These are phyloP conservation scores for Pythium phragmiticola DNA, from an alignment of 352 stramenopile genomes.

Conservation along the genomic window DNA sequence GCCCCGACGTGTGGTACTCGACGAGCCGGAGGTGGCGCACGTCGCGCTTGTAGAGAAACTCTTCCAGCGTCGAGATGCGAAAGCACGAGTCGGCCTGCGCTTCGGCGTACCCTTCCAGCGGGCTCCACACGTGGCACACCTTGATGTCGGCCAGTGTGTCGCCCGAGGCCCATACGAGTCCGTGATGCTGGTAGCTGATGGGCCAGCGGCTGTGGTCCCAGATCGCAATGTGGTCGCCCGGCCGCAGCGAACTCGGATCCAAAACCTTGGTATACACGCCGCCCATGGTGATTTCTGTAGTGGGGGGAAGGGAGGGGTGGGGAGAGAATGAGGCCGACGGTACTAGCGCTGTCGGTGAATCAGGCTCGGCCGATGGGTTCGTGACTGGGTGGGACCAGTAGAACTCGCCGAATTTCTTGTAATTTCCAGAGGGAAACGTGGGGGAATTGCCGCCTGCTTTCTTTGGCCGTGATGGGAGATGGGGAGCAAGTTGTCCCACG, in stretches of 20 bases:
- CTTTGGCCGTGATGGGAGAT: background rate
- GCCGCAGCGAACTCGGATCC: constrained; percentile 69
- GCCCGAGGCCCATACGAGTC: constrained; percentile 82
- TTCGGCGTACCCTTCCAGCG: constrained; percentile 64
- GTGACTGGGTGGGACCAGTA: background rate
- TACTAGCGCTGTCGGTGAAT: background rate
- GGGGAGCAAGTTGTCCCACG: background rate
- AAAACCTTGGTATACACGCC: constrained; percentile 79
- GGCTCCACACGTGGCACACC: constrained; percentile 86
- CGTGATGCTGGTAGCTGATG: constrained; percentile 85
- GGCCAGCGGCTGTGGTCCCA: constrained; percentile 87
- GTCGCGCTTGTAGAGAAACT: constrained; percentile 73
- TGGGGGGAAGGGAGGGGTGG: background rate
- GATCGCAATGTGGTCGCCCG: constrained; percentile 82
- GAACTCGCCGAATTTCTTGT: too few species aligned
- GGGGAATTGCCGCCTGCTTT: too few species aligned
- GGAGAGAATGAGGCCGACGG: background rate
- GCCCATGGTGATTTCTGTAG: constrained; percentile 37
- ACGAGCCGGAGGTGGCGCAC: constrained; percentile 68
- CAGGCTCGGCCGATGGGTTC: too few species aligned
- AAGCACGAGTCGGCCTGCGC: constrained; percentile 86
- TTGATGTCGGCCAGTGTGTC: constrained; percentile 57
- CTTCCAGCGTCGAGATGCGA: constrained; percentile 82
- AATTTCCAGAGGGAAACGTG: too few species aligned
- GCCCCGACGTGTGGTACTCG: constrained; percentile 81